Evolutionary conservation across 2,329 filamentous ascomycete species (phyloP).

Genomic region (Plenodomus biglobosus): DNA sequence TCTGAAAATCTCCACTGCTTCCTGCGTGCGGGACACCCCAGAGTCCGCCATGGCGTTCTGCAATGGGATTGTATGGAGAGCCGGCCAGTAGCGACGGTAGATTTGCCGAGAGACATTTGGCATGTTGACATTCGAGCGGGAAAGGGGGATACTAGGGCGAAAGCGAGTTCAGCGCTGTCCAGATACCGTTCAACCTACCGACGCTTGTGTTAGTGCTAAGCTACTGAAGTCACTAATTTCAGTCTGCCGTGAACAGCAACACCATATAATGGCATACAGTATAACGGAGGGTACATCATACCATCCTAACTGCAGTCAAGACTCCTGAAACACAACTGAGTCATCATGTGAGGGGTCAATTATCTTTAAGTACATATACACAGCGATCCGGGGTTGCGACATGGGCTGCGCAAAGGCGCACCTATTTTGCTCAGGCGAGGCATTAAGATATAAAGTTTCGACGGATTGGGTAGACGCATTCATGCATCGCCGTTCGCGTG

Average conservation of each 20-base stretch:
- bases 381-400: too few relatives aligned
- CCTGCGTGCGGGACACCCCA: background rate
- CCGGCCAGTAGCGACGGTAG: background rate
- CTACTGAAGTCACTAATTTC: background rate
- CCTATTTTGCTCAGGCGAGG: too few relatives aligned
- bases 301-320: too few relatives aligned
- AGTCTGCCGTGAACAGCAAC: background rate
- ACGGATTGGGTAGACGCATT: too few relatives aligned
- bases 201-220: background rate
- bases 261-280: background rate
- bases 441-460: too few relatives aligned
- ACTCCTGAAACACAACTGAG: background rate
- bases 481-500: too few relatives aligned
- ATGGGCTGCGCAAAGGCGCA: too few relatives aligned
- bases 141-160: background rate
- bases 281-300: too few relatives aligned
- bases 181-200: background rate
- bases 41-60: background rate
- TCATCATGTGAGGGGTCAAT: too few relatives aligned
- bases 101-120: background rate
- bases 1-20: background rate
- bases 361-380: too few relatives aligned
- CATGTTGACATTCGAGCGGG: background rate
- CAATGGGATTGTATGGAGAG: background rate
- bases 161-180: background rate